Conservation (phyloP, 345 rosid species). For the Linum usitatissimum region DNA sequence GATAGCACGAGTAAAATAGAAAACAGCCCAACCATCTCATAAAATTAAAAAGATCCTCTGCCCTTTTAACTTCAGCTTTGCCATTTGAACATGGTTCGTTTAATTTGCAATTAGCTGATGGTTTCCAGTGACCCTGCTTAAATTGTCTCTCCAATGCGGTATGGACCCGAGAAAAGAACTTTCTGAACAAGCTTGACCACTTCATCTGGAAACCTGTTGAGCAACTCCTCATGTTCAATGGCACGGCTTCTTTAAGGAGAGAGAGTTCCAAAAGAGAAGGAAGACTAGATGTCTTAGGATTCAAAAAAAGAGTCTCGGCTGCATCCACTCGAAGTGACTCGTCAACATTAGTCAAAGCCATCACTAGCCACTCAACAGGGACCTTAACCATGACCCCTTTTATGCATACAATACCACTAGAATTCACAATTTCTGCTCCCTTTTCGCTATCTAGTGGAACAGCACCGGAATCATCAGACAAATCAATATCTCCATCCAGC, state of each 20-base stretch:
- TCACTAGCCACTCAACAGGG: conserved; percentile 65
- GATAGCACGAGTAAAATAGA: conserved; percentile 80
- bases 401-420: conserved; percentile 45
- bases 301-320: conserved; percentile 88
- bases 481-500: conserved; percentile 85
- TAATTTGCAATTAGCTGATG: conserved; percentile 20
- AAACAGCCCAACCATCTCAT: conserved; percentile 86
- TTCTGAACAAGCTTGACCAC: conserved; percentile 87
- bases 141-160: conserved; percentile 85
- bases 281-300: conserved; percentile 78
- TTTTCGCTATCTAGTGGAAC: conserved; percentile 8
- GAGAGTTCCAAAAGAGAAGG: conserved; percentile 78
- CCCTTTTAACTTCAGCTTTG: conserved; percentile 33
- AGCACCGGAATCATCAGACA: conserved; percentile 17
- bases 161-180: conserved; percentile 79
- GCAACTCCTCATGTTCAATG: conserved; percentile 91
- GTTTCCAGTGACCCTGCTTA: conserved; percentile 66
- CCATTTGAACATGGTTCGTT: conserved; percentile 20
- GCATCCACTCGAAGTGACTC: conserved; percentile 91
- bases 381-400: conserved; percentile 66
- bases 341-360: conserved; percentile 83
- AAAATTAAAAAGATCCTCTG: conserved; percentile 63
- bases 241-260: conserved; percentile 69
- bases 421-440: conserved; percentile 23
- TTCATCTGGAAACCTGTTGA: conserved; percentile 97